Evolutionary conservation across 2,329 filamentous ascomycete genomes (phyloP), one percentile per base, ranked within the genome.

Genomic region (Botrytis deweyae): DNA sequence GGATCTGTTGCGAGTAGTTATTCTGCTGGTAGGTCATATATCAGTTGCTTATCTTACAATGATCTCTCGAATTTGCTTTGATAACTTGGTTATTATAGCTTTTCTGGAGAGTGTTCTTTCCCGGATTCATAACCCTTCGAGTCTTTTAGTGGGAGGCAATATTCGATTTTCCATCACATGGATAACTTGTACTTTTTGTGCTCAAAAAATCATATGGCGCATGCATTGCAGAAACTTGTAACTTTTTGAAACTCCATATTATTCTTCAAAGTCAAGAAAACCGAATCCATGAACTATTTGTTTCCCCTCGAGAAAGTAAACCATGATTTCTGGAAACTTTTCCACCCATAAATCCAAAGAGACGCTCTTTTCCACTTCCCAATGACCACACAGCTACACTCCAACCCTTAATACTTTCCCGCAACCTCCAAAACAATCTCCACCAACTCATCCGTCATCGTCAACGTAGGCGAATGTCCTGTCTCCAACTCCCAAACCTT

Each of bases 231-330:
- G 9, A 25, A 3, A 49, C 44, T 46, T 20, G 7, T 20, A 4
- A 25, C 3, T 25, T 1, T 25, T 4, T 52, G 46, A 52, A 52
- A 52, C 44, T 52, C 1, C 10, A 14, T 52, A 14, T 22, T 14
- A 25, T 14, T 12, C 1, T 25, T 25, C 0, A 5, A 12, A 52
- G 10, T 55, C 4, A 8, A n/a, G 2, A n/a, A 14, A 16, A 3
- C 12, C 49, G 25, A 16, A 16, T 16, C 49, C 12, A 7, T n/a
- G 14, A 16, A 55, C 25, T 16, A 6, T 16, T n/a, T n/a, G 7
- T 12, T 5, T 16, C 49, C 25, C 4, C 12, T 16, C 2, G 25
- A 55, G n/a, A 14, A n/a, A 14, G 49, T n/a, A n/a, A 55, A n/a
- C 49, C 49, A 55, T 25, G 12, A 25, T 7, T n/a, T 14, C 25